Evolutionary conservation across 495 filamentous ascomycete genomes (phyloP), one percentile per base, ranked within the genome.

Genomic region (Daldinia concentrica): DNA sequence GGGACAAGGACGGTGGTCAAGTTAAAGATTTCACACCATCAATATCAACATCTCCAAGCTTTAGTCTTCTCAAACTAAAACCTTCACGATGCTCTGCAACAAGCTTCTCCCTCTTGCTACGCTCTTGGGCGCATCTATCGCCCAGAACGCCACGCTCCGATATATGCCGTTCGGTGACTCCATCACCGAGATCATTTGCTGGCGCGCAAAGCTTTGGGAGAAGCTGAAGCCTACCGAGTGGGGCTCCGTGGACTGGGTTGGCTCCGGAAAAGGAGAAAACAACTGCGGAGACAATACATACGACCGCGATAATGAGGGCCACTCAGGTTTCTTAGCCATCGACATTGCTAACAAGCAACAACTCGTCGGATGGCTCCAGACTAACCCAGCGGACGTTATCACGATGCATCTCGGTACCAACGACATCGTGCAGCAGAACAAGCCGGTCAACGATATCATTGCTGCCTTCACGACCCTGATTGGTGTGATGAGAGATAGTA

Each of bases 391-490:
- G 9, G 83, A 86, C 54, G 79, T 86, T 27, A 81, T 86, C 62
- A 85, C 81, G 15, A 83, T 85, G 82, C 83, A 85, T 58, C 77
- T 86, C 14, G 84, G 84, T 37, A 86, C 84, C 17, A 85, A 85
- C 67, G 84, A 86, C 72, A 84, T 86, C 37, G 80, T 82, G 27
- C 79, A 80, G 66, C 77, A 82, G 72, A 82, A 76, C 74, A 80
- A 82, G 76, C 73, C 72, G 6, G 68, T 74, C 4, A 61, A 64
- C 27, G 79, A 84, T 24, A 84, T 86, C 69, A 79, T 85, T 36
- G 73, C 76, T 7, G 84, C 84, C 4, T 85, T 83, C 66, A 81
- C 76, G 17, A 86, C 78, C 51, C 69, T 86, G 4, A 74, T 86
- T 1, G 70, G 65, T 8, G 75, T 77, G 15, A 86, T 86, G 84